Base-by-base conservation (phyloP, 2,329 filamentous ascomycete genomes). In the Keithomyces neogunnii region DNA sequence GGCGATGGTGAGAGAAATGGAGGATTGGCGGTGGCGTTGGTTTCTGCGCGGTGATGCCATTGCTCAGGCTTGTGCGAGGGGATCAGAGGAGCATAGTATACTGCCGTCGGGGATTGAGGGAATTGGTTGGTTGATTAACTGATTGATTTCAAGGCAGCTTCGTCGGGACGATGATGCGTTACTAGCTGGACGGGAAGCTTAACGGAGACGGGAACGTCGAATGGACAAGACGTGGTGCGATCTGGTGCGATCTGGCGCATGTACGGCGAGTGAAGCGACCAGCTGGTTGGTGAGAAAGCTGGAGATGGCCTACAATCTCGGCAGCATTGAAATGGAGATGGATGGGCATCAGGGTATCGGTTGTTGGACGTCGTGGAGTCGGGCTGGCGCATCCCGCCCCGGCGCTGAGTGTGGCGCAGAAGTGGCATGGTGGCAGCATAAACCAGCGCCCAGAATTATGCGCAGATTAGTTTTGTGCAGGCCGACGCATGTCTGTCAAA, bases 31-130 rank as follows among this genome's bases (percentile, higher is more conserved):
- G 53, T 61, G 65, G 56, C 68, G 65, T 57, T 45, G 51, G 65
- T 66, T 56, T 68, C 69, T 55, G 62, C 65, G 56, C 66, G 67
- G 57, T 13, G 71, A 64, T 55, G 71, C 65, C 70, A 73, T 73
- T 61, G 59, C 56, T 45, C 28, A 50, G 48, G 40, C 35, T 30
- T 10, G 45, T 39, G 40, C 49, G 51, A 44, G 31, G 40, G 47
- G 55, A 60, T 59, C 62, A 61, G 63, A 44, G 28, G 28, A 30
- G 40, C 40, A 44, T 44, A 28, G 29, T 44, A 5, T 30, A 11
- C 13, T 29, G 19, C 19, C 19, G 19, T 19, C 40, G 5, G 8
- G n/a, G 26, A 28, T 44, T 7, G 40, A 26, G 29, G 40, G 40
- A 38, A 38, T 38, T 40, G 38, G 38, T 26, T 5, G 38, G 8